Conservation (phyloP, 1,139 yeast genomes). For the Geotrichum australiense region DNA sequence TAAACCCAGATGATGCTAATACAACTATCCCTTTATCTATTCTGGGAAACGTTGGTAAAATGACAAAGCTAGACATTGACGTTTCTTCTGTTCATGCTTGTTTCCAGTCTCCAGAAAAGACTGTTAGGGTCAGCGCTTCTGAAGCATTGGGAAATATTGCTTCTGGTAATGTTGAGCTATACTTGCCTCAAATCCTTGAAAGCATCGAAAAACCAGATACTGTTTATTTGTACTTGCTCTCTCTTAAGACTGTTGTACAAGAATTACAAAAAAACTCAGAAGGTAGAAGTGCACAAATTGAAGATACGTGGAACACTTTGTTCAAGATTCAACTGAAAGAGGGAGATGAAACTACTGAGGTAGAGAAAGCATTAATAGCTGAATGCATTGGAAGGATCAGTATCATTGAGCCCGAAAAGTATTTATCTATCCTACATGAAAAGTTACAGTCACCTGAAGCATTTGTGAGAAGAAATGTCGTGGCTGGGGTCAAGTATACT, state of each 20-base stretch:
- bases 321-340: slow-evolving; percentile 22
- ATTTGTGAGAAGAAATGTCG: slow-evolving; percentile 28
- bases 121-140: slow-evolving; percentile 43
- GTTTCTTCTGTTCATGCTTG: slow-evolving; percentile 33
- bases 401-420: slow-evolving; percentile 27
- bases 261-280: slow-evolving; percentile 19
- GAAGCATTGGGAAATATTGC: slow-evolving; percentile 49
- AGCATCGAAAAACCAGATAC: slow-evolving; percentile 25
- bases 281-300: slow-evolving; percentile 14
- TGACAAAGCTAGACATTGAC: slow-evolving; percentile 28
- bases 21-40: slow-evolving; percentile 31
- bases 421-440: slow-evolving; percentile 27
- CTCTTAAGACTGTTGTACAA: slow-evolving; percentile 38
- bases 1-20: slow-evolving; percentile 3
- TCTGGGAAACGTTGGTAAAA: slow-evolving; percentile 43
- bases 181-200: slow-evolving; percentile 35
- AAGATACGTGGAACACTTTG: slow-evolving; percentile 27
- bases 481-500: slow-evolving; percentile 36
- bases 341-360: slow-evolving; percentile 28
- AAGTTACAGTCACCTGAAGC: slow-evolving; percentile 24
- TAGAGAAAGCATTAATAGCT: slow-evolving; percentile 29
- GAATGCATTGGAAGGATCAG: slow-evolving; percentile 37
- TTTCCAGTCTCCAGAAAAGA: slow-evolving; percentile 35
- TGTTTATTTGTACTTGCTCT: slow-evolving; percentile 35
- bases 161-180: slow-evolving; percentile 35